phyloP scores from a whole-genome alignment of 176 grass and related monocot species.

The Cenchrus fungigraminus region DNA sequence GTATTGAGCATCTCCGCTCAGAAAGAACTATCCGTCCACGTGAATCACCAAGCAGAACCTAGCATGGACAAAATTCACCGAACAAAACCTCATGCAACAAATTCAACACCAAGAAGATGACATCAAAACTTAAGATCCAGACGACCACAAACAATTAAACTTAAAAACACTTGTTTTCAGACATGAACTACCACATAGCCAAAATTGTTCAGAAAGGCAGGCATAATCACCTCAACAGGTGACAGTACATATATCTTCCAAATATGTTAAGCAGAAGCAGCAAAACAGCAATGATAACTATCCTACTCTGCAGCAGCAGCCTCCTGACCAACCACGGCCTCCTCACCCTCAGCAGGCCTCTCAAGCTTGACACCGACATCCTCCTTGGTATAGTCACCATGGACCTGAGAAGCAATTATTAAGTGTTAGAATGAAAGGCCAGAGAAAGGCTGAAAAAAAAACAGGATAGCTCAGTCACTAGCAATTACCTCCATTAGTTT shows the following conservation, averaged over 20 bases:
- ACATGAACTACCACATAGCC: slow-evolving; percentile 1
- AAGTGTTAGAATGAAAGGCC: neutral
- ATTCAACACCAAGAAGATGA: neutral
- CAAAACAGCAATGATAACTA: slow-evolving; percentile 1
- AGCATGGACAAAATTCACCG: too few species aligned
- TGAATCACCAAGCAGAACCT: too few species aligned
- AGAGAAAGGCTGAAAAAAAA: neutral
- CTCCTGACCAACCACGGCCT: slow-evolving; percentile 51
- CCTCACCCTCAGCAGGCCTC: slow-evolving; percentile 73
- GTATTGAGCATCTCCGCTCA: too few species aligned
- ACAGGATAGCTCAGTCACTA: too few species aligned
- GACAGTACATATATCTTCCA: slow-evolving; percentile 39
- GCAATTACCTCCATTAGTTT: slow-evolving; percentile 94
- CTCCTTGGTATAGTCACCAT: slow-evolving; percentile 80
- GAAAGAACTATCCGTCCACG: too few species aligned
- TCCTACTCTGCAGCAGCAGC: slow-evolving; percentile 56
- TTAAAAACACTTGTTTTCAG: slow-evolving; percentile 17
- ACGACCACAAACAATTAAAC: neutral
- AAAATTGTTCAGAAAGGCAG: neutral
- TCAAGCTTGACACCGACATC: slow-evolving; percentile 84
- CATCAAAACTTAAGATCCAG: neutral
- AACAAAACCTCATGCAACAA: neutral
- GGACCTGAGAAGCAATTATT: slow-evolving; percentile 53
- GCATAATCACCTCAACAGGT: neutral
- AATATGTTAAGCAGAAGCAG: slow-evolving; percentile 31